Percentiles rank a stretch among this genome's conserved stretches.
These are phyloP conservation scores for Gaertneriomyces semiglobifer DNA, from an alignment of 192 early-diverging fungal species.

Conservation along the genomic window DNA sequence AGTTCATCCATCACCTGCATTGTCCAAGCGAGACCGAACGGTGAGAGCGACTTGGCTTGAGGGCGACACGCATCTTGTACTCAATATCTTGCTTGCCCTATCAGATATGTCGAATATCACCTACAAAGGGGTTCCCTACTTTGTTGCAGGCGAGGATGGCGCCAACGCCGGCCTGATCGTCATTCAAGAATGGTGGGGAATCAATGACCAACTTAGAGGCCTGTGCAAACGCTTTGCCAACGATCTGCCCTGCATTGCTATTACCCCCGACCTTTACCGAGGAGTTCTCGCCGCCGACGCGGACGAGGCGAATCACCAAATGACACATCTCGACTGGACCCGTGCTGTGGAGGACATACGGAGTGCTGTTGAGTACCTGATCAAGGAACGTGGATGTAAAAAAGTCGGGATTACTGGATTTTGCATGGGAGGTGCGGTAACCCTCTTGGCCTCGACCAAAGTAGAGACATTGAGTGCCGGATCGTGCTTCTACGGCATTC, in stretches of 20 bases:
- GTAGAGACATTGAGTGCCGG: constrained; percentile 26
- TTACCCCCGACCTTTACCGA: constrained; percentile 34
- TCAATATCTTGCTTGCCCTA: no score
- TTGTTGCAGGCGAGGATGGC: constrained; percentile 23
- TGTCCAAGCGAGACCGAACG: no score
- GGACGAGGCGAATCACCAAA: constrained; percentile 43
- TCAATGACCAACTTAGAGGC: constrained; percentile 35
- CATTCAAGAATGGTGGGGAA: constrained; percentile 34
- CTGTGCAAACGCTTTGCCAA: constrained; percentile 20
- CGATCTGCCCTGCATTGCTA: constrained; percentile 19
- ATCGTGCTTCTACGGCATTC: constrained; percentile 41
- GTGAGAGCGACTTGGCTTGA: no score
- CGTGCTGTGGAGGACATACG: neutral
- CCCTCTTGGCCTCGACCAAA: constrained; percentile 30
- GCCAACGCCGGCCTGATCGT: constrained; percentile 35
- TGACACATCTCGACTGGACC: constrained; percentile 17
- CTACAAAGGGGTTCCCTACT: constrained; percentile 31
- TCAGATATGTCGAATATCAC: constrained; percentile 19
- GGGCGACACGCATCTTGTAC: neutral
- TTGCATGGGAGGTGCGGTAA: constrained; percentile 44
- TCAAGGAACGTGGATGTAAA: no score
- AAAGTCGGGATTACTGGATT: constrained; percentile 21
- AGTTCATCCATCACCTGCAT: no score
- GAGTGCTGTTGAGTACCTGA: neutral
- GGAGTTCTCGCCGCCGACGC: constrained; percentile 36